phyloP scores from a whole-genome alignment of 1,139 yeast genomes.

The Debaryomycetaceae sp. region DNA sequence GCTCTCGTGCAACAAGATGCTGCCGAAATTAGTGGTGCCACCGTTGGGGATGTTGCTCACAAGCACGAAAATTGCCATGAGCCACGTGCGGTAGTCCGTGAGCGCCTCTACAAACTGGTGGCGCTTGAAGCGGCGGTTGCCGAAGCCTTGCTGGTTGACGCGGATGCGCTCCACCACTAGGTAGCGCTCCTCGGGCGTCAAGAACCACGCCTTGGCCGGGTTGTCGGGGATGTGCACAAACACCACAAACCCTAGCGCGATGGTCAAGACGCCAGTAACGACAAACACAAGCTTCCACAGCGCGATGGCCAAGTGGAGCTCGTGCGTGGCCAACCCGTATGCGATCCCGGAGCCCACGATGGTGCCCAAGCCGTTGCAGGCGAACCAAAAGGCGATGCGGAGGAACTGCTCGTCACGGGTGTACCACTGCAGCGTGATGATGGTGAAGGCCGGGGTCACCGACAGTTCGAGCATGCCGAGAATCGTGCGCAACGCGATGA shows the following conservation, averaged over 20 bases:
- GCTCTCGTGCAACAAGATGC: constrained; percentile 19
- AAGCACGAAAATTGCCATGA: constrained; percentile 24
- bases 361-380: constrained; percentile 48
- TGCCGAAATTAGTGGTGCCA: constrained; percentile 40
- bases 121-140: constrained; percentile 15
- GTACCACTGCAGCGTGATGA: constrained; percentile 54
- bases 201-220: constrained; percentile 49
- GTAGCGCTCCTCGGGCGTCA: constrained; percentile 23
- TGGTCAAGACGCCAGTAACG: constrained; percentile 44
- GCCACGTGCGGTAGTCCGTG: constrained; percentile 14
- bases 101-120: constrained; percentile 10
- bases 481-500: constrained; percentile 39
- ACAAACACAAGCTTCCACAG: constrained; percentile 48
- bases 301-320: constrained; percentile 26
- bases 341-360: constrained; percentile 54
- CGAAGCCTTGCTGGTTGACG: constrained; percentile 21
- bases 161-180: constrained; percentile 24
- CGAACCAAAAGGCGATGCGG: constrained; percentile 47
- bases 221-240: constrained; percentile 47
- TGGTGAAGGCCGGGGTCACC: constrained; percentile 49
- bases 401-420: constrained; percentile 45
- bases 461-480: constrained; percentile 46
- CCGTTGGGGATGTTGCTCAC: constrained; percentile 44
- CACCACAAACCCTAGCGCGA: constrained; percentile 39
- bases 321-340: constrained; percentile 37